Evolutionary conservation across 129 eudicot genomes (phyloP).

Genomic region (Centrapalus pauciflorus): DNA sequence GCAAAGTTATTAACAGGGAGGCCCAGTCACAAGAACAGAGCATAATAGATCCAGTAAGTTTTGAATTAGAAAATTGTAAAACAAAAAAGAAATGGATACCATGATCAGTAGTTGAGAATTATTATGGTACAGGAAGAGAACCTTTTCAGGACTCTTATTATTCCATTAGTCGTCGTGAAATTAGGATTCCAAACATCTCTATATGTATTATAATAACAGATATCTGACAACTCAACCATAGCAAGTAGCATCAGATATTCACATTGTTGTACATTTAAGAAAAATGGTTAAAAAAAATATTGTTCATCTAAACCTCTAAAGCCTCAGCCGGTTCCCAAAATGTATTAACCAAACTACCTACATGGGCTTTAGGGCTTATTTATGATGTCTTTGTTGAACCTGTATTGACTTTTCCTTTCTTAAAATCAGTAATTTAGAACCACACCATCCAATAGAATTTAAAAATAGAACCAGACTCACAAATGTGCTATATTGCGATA

Average conservation of each 20-base stretch:
- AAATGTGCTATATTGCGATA: background rate
- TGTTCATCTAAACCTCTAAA: background rate
- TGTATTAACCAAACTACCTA: too few relatives aligned
- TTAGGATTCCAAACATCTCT: background rate
- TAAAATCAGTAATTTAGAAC: background rate
- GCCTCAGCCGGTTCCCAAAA: background rate
- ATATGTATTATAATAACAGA: background rate
- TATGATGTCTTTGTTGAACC: too few relatives aligned
- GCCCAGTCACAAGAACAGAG: too few relatives aligned
- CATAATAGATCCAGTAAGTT: background rate
- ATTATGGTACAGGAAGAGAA: background rate
- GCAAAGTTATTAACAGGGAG: background rate
- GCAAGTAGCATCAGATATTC: background rate
- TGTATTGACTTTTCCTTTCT: background rate
- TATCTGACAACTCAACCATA: background rate
- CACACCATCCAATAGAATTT: background rate
- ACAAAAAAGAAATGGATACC: background rate
- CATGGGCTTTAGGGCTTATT: too few relatives aligned
- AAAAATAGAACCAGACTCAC: background rate
- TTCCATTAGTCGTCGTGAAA: background rate
- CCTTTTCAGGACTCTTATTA: background rate
- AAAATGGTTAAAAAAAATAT: background rate
- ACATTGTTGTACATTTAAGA: background rate
- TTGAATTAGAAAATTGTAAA: background rate
- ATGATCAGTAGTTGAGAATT: background rate